Conservation (phyloP, 106 monocot genomes). For the Apostasia shenzhenica region DNA sequence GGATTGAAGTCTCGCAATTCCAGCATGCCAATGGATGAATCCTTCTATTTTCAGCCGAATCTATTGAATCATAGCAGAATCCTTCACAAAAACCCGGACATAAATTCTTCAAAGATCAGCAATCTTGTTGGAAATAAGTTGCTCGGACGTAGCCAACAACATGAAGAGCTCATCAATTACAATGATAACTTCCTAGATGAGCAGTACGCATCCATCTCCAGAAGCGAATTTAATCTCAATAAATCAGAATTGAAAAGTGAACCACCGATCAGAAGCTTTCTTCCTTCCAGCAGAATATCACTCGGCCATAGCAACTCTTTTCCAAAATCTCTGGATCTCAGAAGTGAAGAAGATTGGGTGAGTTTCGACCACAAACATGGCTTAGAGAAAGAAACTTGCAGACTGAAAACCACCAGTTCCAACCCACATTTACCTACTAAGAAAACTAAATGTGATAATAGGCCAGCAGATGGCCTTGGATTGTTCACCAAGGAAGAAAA, state of each 20-base stretch:
- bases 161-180: slow-evolving; percentile 25
- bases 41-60: slow-evolving; percentile 18
- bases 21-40: slow-evolving; percentile 19
- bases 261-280: slow-evolving; percentile 11
- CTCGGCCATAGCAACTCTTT: slow-evolving; percentile 16
- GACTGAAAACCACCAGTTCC: background rate
- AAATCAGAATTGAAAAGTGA: slow-evolving; percentile 20
- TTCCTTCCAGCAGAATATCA: slow-evolving; percentile 15
- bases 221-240: slow-evolving; percentile 16
- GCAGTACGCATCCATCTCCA: slow-evolving; percentile 5
- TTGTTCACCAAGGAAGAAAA: slow-evolving; percentile 18
- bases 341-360: slow-evolving; percentile 15
- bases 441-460: background rate
- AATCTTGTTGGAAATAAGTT: slow-evolving; percentile 12
- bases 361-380: background rate
- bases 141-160: slow-evolving; percentile 3
- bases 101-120: slow-evolving; percentile 12
- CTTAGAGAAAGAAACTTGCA: background rate
- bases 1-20: slow-evolving; percentile 2
- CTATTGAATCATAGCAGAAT: slow-evolving; percentile 8
- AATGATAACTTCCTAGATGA: slow-evolving; percentile 13
- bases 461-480: slow-evolving; percentile 2
- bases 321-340: slow-evolving; percentile 38
- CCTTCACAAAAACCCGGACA: slow-evolving; percentile 11
- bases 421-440: background rate